phyloP scores from a whole-genome alignment of 257 asterid genomes.

The Sherardia arvensis region DNA sequence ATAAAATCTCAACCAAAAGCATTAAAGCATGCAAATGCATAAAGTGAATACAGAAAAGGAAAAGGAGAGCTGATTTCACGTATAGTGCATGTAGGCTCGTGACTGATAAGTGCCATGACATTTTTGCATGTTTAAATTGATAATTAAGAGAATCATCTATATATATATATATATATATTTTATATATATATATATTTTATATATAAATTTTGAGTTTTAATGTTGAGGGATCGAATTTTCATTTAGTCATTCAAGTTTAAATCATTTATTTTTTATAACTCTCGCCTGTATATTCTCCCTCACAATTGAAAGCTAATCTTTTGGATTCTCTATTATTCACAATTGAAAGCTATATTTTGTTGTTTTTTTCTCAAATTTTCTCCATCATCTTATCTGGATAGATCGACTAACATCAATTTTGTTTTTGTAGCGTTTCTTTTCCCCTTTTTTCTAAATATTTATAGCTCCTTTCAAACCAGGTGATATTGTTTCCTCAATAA shows the following conservation, averaged over 20 bases:
- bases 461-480: neutral
- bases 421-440: neutral
- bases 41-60: neutral
- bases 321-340: neutral
- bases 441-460: neutral
- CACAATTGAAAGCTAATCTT: neutral
- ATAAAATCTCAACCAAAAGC: no score
- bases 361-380: neutral
- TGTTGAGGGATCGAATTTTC: neutral
- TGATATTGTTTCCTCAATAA: neutral
- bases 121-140: neutral
- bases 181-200: no score
- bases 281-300: neutral
- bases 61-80: neutral
- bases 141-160: neutral
- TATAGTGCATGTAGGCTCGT: neutral
- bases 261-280: no score
- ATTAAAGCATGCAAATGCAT: neutral
- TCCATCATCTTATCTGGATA: neutral
- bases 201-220: no score
- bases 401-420: neutral
- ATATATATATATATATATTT: no score
- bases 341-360: neutral
- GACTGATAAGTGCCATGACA: neutral
- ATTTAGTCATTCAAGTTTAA: neutral